Conservation (phyloP, 163 green algal species). For the Coccomyxa subellipsoidea region DNA sequence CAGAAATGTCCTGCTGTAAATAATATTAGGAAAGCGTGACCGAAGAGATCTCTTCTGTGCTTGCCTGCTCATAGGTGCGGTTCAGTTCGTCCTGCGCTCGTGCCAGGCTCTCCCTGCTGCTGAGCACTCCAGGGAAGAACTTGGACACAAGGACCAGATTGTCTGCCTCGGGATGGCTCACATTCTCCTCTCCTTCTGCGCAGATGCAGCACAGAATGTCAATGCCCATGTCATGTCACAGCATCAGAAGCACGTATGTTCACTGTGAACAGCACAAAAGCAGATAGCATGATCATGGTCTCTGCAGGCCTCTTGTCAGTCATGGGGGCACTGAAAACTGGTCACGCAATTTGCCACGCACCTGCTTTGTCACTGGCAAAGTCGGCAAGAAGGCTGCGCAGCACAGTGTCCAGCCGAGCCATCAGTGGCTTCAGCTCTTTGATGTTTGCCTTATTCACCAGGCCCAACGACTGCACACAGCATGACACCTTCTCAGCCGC, state of each 20-base stretch:
- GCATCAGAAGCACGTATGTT: too few relatives aligned
- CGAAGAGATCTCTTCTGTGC: not conserved
- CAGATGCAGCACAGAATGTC: not conserved
- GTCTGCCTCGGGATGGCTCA: not conserved
- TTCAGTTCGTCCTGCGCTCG: conserved; percentile 18
- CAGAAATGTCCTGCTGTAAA: too few relatives aligned
- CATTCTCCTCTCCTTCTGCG: not conserved
- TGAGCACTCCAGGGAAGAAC: not conserved
- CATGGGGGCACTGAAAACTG: too few relatives aligned
- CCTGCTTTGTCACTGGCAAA: conserved; percentile 1
- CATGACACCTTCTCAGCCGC: too few relatives aligned
- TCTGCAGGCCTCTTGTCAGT: too few relatives aligned
- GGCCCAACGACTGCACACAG: not conserved
- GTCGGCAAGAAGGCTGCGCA: conserved; percentile 14
- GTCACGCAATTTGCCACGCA: too few relatives aligned
- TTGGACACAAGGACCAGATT: not conserved
- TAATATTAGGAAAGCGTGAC: not conserved
- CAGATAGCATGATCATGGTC: too few relatives aligned
- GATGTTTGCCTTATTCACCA: conserved; percentile 32
- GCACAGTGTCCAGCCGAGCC: conserved; percentile 35
- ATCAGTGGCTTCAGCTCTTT: conserved; percentile 36
- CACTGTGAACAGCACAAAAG: too few relatives aligned
- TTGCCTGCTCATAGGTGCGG: conserved; percentile 22
- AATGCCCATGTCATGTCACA: too few relatives aligned
- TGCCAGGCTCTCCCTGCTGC: not conserved